A percentile compares a stretch with the other conserved stretches of the same genome.
These are phyloP conservation scores for Echinosophora koreensis DNA, from an alignment of 306 rosid species.

Conservation along the genomic window DNA sequence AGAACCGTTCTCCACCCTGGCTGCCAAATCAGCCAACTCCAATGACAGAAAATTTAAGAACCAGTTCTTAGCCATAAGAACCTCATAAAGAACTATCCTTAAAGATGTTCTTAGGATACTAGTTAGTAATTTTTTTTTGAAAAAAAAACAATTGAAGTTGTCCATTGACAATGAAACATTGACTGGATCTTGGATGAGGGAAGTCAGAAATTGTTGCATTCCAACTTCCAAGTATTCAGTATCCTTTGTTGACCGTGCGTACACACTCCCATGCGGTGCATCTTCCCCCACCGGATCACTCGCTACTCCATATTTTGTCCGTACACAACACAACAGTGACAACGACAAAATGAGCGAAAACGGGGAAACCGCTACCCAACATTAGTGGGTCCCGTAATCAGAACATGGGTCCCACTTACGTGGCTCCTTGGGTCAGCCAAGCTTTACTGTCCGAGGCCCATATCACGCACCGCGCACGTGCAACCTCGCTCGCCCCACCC, in stretches of 20 bases:
- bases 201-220: slow-evolving; percentile 32
- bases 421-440: too few relatives aligned
- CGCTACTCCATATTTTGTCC: slow-evolving; percentile 38
- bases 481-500: slow-evolving; percentile 1
- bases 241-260: slow-evolving; percentile 23
- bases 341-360: slow-evolving; percentile 29
- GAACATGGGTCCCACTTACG: slow-evolving; percentile 10
- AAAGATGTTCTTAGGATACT: too few relatives aligned
- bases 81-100: too few relatives aligned
- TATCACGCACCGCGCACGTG: slow-evolving; percentile 49
- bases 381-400: slow-evolving; percentile 37
- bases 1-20: too few relatives aligned
- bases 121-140: too few relatives aligned
- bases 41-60: too few relatives aligned
- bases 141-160: slow-evolving; percentile 14
- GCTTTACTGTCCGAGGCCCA: not conserved
- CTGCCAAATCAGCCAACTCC: too few relatives aligned
- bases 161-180: slow-evolving; percentile 29
- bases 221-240: not conserved
- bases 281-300: slow-evolving; percentile 33
- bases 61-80: too few relatives aligned
- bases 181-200: slow-evolving; percentile 10
- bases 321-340: slow-evolving; percentile 45
- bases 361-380: slow-evolving; percentile 35
- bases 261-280: slow-evolving; percentile 36